Base-by-base conservation (phyloP, 1,139 yeast genomes). In the Saccharomycopsis hybrid region DNA sequence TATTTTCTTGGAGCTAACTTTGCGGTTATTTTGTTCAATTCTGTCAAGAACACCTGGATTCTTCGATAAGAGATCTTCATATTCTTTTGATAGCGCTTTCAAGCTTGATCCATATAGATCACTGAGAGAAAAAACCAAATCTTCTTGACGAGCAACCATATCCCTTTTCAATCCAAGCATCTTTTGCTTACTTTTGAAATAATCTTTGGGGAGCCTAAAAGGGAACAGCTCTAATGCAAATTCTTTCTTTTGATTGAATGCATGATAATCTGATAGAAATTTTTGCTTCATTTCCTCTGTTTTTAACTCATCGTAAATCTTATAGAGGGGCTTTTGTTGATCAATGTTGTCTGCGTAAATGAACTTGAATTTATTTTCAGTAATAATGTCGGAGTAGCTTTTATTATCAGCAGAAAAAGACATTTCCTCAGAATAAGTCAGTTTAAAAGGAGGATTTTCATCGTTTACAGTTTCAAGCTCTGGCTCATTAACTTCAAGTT, bases 221-320 rank as follows among this genome's bases (percentile, higher is more conserved):
- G 5, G 5, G 33, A 31, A 7, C 9, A 7, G 29, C 9, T 42
- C 44, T 13, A 42, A 25, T 32, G 29, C 36, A 42, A 42, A 31
- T 31, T 42, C 44, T 11, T 42, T 42, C 7, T 13, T 9, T 25
- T 42, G 36, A 32, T 42, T 42, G 30, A 42, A 42, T 18, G 11
- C 25, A n/a, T 31, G 44, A 9, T 42, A 42, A 5, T 42, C 44
- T 28, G 27, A 30, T 42, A 42, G 24, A 32, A 42, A 42, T 9
- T 24, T 42, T 3, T n/a, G 7, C 24, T 42, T 42, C 11, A 42
- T 25, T 13, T 42, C 38, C 9, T 42, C 29, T 8, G 44, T 31
- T 31, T 32, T 42, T 32, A 42, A 13, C 18, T 9, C 2, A 8
- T 42, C 44, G 24, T 31, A 31, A 31, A 42, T n/a, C 31, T 42